phyloP scores from a whole-genome alignment of 2,329 filamentous ascomycete genomes.

The Cylindrodendrum hubeiense region DNA sequence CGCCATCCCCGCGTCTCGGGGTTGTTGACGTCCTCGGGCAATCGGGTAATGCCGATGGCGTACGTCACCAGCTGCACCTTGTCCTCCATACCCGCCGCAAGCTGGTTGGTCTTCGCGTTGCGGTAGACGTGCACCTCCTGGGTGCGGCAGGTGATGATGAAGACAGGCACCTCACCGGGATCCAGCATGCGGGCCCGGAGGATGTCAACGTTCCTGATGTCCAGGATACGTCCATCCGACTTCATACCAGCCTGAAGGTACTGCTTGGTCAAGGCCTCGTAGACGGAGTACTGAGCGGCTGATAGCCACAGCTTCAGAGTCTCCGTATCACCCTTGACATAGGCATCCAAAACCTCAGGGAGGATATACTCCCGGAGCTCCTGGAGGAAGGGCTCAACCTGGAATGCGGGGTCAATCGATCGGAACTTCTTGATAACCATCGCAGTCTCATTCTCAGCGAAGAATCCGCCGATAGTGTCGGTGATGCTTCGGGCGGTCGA shows the following conservation, averaged over 20 bases:
- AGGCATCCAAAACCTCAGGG: slow-evolving; percentile 96
- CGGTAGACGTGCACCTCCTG: slow-evolving; percentile 98
- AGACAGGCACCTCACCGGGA: slow-evolving; percentile 90
- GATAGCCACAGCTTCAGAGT: slow-evolving; percentile 95
- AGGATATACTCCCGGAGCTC: slow-evolving; percentile 98
- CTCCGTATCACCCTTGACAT: slow-evolving; percentile 94
- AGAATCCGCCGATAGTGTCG: slow-evolving; percentile 93
- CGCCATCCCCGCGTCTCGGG: slow-evolving; percentile 97
- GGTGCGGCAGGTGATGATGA: slow-evolving; percentile 95
- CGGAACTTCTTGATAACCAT: slow-evolving; percentile 98
- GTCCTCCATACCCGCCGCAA: slow-evolving; percentile 98
- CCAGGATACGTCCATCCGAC: slow-evolving; percentile 93
- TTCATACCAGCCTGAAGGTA: slow-evolving; percentile 94
- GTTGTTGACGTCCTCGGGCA: slow-evolving; percentile 96
- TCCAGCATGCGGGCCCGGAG: slow-evolving; percentile 84
- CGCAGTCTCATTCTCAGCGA: slow-evolving; percentile 98
- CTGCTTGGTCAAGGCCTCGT: slow-evolving; percentile 96
- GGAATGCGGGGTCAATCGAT: slow-evolving; percentile 94
- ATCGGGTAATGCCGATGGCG: slow-evolving; percentile 93
- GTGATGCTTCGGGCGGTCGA: slow-evolving; percentile 94
- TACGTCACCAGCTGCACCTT: slow-evolving; percentile 99
- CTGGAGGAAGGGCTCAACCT: slow-evolving; percentile 92
- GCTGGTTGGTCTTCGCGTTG: slow-evolving; percentile 88
- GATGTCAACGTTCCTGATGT: slow-evolving; percentile 95
- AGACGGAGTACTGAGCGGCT: slow-evolving; percentile 95